Percentiles rank a stretch among this genome's conserved stretches.
Conservation (phyloP, 129 eudicot species). For the Flaveria linearis region DNA sequence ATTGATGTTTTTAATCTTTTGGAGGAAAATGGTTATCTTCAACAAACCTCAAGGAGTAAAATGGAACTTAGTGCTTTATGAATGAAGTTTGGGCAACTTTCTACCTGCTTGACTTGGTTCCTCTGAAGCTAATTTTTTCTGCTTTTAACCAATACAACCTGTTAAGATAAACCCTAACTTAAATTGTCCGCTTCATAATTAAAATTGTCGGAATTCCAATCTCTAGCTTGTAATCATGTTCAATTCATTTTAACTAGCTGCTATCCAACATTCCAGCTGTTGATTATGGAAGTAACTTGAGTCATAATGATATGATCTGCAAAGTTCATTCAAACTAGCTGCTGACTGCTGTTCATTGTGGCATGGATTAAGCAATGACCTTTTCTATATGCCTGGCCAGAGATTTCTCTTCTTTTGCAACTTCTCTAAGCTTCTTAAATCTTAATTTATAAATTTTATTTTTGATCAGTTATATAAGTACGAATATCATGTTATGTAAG, state of each 20-base stretch:
- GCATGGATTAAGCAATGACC: neutral
- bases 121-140: neutral
- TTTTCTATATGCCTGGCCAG: neutral
- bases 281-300: neutral
- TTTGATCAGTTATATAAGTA: neutral
- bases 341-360: neutral
- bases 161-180: neutral
- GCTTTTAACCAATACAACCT: too few relatives aligned
- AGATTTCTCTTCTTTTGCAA: constrained; percentile 1
- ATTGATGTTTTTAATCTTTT: too few relatives aligned
- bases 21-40: too few relatives aligned
- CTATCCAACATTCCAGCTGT: neutral
- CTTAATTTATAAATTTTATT: neutral
- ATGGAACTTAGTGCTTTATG: too few relatives aligned
- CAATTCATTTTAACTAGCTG: neutral
- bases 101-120: neutral
- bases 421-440: neutral
- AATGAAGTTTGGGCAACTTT: neutral
- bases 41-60: too few relatives aligned
- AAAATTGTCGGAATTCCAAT: neutral
- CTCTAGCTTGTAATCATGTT: neutral
- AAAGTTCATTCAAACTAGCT: neutral
- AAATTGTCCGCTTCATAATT: neutral
- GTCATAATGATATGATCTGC: neutral
- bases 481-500: neutral